Conservation (phyloP, 1,284 basidiomycete genomes). For the Sutorius eximius region DNA sequence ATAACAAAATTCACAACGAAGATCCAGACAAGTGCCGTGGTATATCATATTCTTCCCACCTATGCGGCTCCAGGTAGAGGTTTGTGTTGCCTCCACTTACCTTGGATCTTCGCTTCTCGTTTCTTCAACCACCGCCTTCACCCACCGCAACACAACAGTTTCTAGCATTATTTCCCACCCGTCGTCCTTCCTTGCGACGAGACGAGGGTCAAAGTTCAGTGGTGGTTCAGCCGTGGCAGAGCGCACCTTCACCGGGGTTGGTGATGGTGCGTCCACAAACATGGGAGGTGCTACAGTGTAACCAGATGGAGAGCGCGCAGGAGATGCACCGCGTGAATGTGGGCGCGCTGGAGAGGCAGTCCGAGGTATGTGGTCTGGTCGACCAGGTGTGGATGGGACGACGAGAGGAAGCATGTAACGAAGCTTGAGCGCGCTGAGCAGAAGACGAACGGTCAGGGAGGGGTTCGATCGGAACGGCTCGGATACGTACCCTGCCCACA, state of each 20-base stretch:
- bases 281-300: background rate
- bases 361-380: slow-evolving; percentile 30
- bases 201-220: slow-evolving; percentile 66
- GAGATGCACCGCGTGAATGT: slow-evolving; percentile 24
- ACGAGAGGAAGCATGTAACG: slow-evolving; percentile 74
- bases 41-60: background rate
- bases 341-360: slow-evolving; percentile 23
- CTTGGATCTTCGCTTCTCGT: slow-evolving; percentile 44
- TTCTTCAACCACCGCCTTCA: slow-evolving; percentile 68
- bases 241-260: slow-evolving; percentile 20
- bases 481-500: slow-evolving; percentile 74
- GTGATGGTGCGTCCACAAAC: slow-evolving; percentile 9
- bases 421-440: slow-evolving; percentile 71
- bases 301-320: slow-evolving; percentile 22
- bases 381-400: slow-evolving; percentile 44
- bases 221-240: slow-evolving; percentile 29
- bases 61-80: background rate
- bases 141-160: slow-evolving; percentile 61
- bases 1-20: slow-evolving; percentile 6
- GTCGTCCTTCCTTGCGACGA: slow-evolving; percentile 68
- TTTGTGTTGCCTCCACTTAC: slow-evolving; percentile 15
- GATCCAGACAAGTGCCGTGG: background rate
- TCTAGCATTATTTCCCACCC: slow-evolving; percentile 85
- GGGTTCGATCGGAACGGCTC: background rate
- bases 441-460: background rate